These are phyloP conservation scores for Lipomyces yarrowii DNA, from an alignment of 1,139 yeast genomes.

Conservation along the genomic window DNA sequence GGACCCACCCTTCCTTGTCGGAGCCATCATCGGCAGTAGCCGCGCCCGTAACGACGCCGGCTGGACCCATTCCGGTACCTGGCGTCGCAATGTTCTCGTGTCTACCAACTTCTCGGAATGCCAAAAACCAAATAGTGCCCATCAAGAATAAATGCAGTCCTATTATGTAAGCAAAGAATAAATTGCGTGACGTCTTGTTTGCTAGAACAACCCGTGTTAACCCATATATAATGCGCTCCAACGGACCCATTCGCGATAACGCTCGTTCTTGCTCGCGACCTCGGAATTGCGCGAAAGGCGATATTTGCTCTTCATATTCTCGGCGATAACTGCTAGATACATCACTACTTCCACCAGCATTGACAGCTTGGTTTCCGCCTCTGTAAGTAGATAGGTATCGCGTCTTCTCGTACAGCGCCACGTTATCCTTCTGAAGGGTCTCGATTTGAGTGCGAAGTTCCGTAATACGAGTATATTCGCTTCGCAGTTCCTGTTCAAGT, in stretches of 20 bases:
- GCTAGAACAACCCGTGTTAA: slow-evolving; percentile 75
- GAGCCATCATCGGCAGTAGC: background rate
- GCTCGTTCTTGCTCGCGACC: slow-evolving; percentile 77
- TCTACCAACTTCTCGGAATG: slow-evolving; percentile 27
- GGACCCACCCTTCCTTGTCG: slow-evolving; percentile 7
- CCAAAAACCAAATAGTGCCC: slow-evolving; percentile 37
- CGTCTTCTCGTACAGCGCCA: slow-evolving; percentile 77
- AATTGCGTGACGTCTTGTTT: slow-evolving; percentile 69
- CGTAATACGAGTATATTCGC: slow-evolving; percentile 54
- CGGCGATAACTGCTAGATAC: slow-evolving; percentile 48
- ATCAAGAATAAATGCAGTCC: slow-evolving; percentile 76
- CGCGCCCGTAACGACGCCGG: slow-evolving; percentile 2
- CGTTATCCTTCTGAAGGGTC: slow-evolving; percentile 69
- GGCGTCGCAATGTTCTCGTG: slow-evolving; percentile 19
- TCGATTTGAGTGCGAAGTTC: slow-evolving; percentile 69
- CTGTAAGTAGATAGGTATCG: slow-evolving; percentile 61
- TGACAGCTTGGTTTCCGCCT: slow-evolving; percentile 20
- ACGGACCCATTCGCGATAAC: slow-evolving; percentile 68
- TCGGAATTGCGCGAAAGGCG: slow-evolving; percentile 84
- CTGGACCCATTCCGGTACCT: background rate
- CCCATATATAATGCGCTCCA: slow-evolving; percentile 76
- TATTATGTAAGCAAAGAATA: slow-evolving; percentile 72
- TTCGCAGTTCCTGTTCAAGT: slow-evolving; percentile 77
- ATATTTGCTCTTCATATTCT: slow-evolving; percentile 74
- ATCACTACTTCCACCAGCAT: slow-evolving; percentile 22